Evolutionary conservation across 805 yeast genomes (phyloP).

Genomic region (Yarrowia sp.): DNA sequence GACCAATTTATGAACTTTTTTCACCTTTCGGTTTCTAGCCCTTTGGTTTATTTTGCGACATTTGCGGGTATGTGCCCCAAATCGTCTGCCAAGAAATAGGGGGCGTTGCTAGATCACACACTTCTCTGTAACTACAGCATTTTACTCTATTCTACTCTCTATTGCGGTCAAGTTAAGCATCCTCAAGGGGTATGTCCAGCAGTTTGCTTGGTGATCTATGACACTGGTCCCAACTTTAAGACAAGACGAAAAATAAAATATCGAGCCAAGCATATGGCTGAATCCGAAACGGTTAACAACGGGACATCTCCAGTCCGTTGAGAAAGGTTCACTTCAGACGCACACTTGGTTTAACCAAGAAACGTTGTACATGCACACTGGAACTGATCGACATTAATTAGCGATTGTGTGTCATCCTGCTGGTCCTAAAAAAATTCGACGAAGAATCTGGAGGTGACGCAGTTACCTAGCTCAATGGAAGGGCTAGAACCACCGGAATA

Average conservation of each 20-base stretch:
- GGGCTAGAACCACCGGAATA: too few relatives aligned
- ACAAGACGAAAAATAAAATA: neutral
- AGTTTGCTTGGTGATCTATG: neutral
- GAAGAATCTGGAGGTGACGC: too few relatives aligned
- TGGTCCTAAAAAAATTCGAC: too few relatives aligned
- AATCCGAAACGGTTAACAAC: neutral
- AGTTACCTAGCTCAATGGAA: too few relatives aligned
- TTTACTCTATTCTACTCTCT: neutral
- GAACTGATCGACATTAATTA: neutral
- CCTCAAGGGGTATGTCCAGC: neutral
- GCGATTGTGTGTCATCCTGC: neutral
- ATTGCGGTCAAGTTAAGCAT: neutral
- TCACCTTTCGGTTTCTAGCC: neutral
- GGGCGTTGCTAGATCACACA: too few relatives aligned
- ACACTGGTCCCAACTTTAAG: neutral
- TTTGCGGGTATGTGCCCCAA: neutral
- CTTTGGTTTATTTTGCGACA: neutral
- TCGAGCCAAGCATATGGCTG: neutral
- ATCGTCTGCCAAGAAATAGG: slow-evolving; percentile 11
- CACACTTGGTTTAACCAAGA: neutral
- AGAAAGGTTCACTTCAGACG: neutral
- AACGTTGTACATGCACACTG: neutral
- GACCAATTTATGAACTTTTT: neutral
- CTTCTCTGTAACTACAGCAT: too few relatives aligned
- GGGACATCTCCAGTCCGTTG: neutral